Conservation (phyloP, 768 basidiomycete genomes). For the Tulasnella calospora region DNA sequence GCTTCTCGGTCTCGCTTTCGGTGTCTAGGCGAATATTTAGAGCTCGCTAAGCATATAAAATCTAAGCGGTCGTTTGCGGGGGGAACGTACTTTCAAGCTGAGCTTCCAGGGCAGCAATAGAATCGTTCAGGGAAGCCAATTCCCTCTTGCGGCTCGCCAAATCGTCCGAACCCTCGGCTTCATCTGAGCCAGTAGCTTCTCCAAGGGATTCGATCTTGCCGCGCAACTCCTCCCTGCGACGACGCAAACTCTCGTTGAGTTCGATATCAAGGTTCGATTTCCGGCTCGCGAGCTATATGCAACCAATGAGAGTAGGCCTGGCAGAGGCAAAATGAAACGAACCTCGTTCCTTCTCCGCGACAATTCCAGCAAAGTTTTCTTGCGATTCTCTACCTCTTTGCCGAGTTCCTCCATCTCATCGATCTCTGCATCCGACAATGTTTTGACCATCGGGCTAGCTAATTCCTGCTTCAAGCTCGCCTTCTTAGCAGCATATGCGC, state of each 20-base stretch:
- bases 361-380: slow-evolving; percentile 64
- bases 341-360: slow-evolving; percentile 68
- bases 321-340: slow-evolving; percentile 31
- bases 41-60: not conserved
- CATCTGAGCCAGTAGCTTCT: slow-evolving; percentile 38
- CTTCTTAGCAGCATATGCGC: slow-evolving; percentile 55
- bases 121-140: slow-evolving; percentile 57
- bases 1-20: slow-evolving; percentile 67
- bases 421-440: slow-evolving; percentile 70
- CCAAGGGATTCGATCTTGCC: slow-evolving; percentile 71
- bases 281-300: slow-evolving; percentile 57
- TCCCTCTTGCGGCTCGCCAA: slow-evolving; percentile 66
- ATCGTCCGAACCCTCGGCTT: slow-evolving; percentile 50
- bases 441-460: slow-evolving; percentile 65
- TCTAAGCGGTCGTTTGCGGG: not conserved
- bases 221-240: slow-evolving; percentile 73
- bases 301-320: not conserved
- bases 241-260: slow-evolving; percentile 78
- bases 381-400: slow-evolving; percentile 68
- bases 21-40: slow-evolving; percentile 43
- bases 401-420: slow-evolving; percentile 58
- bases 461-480: slow-evolving; percentile 66
- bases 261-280: slow-evolving; percentile 89
- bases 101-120: slow-evolving; percentile 60
- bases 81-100: slow-evolving; percentile 53